These are phyloP conservation scores for Vigna mungo DNA, from an alignment of 306 rosid species.

Conservation along the genomic window DNA sequence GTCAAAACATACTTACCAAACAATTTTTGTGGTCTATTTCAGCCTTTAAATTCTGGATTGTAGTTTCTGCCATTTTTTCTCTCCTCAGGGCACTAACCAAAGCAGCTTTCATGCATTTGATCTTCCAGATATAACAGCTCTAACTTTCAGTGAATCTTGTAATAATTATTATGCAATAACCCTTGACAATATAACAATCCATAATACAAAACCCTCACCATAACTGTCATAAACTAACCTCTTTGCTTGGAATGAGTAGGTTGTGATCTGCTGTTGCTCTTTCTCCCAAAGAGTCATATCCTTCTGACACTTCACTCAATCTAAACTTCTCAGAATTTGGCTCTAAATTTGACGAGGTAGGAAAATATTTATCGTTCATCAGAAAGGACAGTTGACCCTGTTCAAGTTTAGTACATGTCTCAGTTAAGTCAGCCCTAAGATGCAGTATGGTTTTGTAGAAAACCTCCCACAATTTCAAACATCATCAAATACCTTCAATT, in stretches of 20 bases:
- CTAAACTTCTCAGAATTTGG: slow-evolving; percentile 59
- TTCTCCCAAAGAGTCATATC: slow-evolving; percentile 44
- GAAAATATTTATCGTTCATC: slow-evolving; percentile 56
- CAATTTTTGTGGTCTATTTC: slow-evolving; percentile 61
- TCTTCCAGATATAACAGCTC: slow-evolving; percentile 62
- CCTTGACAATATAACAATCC: slow-evolving; percentile 28
- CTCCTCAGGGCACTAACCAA: slow-evolving; percentile 80
- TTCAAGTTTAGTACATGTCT: slow-evolving; percentile 47
- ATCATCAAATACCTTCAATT: slow-evolving; percentile 69
- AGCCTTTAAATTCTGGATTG: slow-evolving; percentile 63
- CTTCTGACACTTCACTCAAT: slow-evolving; percentile 57
- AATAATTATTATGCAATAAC: background rate
- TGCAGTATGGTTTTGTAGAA: slow-evolving; percentile 22
- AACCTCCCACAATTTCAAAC: slow-evolving; percentile 42
- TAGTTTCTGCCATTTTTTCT: slow-evolving; percentile 74
- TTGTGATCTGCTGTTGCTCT: slow-evolving; percentile 46
- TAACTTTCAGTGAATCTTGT: slow-evolving; percentile 29
- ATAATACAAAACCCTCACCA: slow-evolving; percentile 18
- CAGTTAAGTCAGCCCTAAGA: slow-evolving; percentile 43
- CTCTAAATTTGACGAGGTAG: slow-evolving; percentile 57
- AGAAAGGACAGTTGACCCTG: slow-evolving; percentile 83
- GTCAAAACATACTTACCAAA: slow-evolving; percentile 61
- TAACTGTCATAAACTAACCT: slow-evolving; percentile 50
- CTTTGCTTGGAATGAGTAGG: slow-evolving; percentile 52
- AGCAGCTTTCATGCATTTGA: slow-evolving; percentile 62